phyloP scores from a whole-genome alignment of 768 basidiomycete genomes.

The Panaeolus cyanescens region DNA sequence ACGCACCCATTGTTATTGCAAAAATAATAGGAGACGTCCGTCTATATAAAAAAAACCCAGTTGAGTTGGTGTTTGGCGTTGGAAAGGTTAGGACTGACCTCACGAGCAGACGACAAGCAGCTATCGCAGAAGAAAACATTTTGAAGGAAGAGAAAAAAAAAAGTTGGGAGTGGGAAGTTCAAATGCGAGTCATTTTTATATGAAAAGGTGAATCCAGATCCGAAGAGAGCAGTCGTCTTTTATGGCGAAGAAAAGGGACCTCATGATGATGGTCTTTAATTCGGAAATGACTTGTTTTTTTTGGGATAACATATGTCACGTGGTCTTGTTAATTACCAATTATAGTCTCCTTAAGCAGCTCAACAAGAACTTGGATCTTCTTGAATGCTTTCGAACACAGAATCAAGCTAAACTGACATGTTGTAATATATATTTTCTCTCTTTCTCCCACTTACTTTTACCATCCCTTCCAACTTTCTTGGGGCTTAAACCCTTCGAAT shows the following conservation, averaged over 20 bases:
- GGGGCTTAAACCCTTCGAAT: background rate
- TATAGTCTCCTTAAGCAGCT: background rate
- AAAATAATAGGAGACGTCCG: slow-evolving; percentile 45
- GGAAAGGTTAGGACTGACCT: background rate
- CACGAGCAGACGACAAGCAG: background rate
- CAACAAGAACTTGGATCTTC: background rate
- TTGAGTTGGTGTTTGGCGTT: background rate
- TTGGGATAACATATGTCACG: background rate
- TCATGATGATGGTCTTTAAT: slow-evolving; percentile 6
- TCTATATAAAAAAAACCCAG: slow-evolving; percentile 19
- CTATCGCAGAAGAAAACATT: background rate
- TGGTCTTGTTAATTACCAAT: background rate
- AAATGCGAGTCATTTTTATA: background rate
- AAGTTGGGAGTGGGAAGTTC: background rate
- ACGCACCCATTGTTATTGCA: slow-evolving; percentile 45
- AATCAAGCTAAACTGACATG: background rate
- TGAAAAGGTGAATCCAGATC: background rate
- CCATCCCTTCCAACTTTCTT: background rate
- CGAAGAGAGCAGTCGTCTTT: background rate
- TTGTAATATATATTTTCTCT: background rate
- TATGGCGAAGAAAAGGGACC: slow-evolving; percentile 1
- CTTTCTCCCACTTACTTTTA: background rate
- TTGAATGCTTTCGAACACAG: background rate
- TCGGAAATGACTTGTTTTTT: slow-evolving; percentile 3
- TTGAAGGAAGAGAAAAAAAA: slow-evolving; percentile 1